A percentile compares a stretch with the other conserved stretches of the same genome.
Evolutionary conservation across 352 stramenopile species (phyloP).

Genomic region (Phytopythium mirpurense): DNA sequence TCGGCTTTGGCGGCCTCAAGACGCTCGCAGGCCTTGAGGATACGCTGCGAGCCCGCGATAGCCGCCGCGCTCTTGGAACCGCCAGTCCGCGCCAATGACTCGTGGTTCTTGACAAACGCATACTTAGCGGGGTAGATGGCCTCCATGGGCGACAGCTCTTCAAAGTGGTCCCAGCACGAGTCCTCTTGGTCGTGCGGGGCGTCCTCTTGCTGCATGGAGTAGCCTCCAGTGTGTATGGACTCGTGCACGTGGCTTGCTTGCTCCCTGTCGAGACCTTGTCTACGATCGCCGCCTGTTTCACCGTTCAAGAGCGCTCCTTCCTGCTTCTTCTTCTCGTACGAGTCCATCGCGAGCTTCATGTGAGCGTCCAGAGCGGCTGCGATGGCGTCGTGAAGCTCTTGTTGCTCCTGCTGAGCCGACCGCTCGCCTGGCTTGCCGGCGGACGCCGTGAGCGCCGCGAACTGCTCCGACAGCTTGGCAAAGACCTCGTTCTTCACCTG

Average conservation of each 20-base stretch:
- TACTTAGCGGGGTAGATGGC: constrained; percentile 42
- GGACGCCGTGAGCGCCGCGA: constrained; percentile 10
- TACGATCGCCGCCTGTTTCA: neutral
- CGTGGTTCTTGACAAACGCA: constrained; percentile 27
- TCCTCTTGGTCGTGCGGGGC: constrained; percentile 14
- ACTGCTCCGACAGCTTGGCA: constrained; percentile 39
- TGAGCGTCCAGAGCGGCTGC: constrained; percentile 39
- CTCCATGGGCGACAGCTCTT: constrained; percentile 43
- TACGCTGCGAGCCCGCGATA: constrained; percentile 30
- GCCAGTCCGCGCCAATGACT: constrained; percentile 12
- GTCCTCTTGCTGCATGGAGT: neutral
- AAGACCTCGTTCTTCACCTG: constrained; percentile 63
- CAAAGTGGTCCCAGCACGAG: constrained; percentile 35
- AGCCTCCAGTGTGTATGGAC: neutral
- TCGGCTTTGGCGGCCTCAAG: constrained; percentile 37
- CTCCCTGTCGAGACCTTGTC: constrained; percentile 3
- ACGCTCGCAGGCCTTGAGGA: constrained; percentile 55
- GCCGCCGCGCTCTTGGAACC: constrained; percentile 9
- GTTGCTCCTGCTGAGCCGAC: constrained; percentile 10
- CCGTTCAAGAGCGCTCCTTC: neutral
- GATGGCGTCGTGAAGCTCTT: constrained; percentile 47
- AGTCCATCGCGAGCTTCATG: constrained; percentile 31
- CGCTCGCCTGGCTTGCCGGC: constrained; percentile 4
- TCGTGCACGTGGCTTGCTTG: neutral
- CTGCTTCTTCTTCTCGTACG: constrained; percentile 17